Base-by-base conservation (phyloP, 768 basidiomycete genomes). In the Lactarius psammicola region DNA sequence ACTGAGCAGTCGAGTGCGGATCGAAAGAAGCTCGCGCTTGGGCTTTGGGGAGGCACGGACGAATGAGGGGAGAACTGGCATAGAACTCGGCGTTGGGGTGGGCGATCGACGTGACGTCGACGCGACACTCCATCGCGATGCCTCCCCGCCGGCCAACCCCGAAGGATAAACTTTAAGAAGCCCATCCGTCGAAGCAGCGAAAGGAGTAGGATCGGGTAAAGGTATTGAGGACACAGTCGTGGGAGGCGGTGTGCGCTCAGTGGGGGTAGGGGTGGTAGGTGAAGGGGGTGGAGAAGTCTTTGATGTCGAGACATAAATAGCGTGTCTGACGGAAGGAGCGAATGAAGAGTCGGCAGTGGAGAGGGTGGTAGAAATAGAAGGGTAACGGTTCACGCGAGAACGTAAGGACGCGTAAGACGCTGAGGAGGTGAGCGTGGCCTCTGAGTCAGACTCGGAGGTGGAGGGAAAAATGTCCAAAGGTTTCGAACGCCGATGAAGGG, bases 301-400 rank as follows among this genome's bases (percentile, higher is more conserved):
- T 7, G 68, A 58, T 28, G 44, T 18, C 1, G 66, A 62, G 18
- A 64, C 23, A 56, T 69, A 68, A 46, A 62, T 67, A 28, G 67
- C 64, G 34, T 67, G 51, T 5, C 68, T 61, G n/a, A 55, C 53
- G 23, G 66, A 69, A 20, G 61, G 40, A 7, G 49, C 23, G 18
- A 55, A 63, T 4, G 56, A 42, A 13, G 66, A 67, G 9, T 67
- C 66, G 53, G 44, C 60, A 3, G 65, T 60, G 40, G 69, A 70
- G 2, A 70, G 69, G 4, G 68, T 70, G 31, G 69, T 70, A 6
- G 69, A 70, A 17, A 70, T 66, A n/a, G 69, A 70, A 31, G 69
- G 69, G 61, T 64, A 69, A 20, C 69, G 69, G 42, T 46, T 62
- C 20, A 54, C 57, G 28, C 69, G 69, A 55, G 62, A 64, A 33